A percentile compares a stretch with the other conserved stretches of the same genome.
Conservation (phyloP, 176 grass and related monocot genomes). For the Tuctoria greenei region DNA sequence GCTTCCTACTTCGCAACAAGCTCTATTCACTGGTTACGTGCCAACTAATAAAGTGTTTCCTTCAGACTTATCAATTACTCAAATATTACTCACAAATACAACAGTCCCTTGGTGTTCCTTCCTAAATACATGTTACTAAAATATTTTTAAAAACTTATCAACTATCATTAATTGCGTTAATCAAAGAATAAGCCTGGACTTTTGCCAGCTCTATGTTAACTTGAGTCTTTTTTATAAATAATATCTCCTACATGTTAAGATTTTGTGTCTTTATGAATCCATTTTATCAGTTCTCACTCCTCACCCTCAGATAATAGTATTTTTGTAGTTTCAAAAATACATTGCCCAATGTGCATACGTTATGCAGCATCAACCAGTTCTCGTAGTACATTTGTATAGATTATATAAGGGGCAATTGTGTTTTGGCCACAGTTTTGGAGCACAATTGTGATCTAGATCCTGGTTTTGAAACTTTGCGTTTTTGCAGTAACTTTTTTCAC, state of each 20-base stretch:
- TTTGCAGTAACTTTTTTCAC: too few species aligned
- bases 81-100: not conserved
- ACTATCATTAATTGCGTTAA: not conserved
- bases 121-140: not conserved
- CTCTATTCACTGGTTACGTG: slow-evolving; percentile 4
- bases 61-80: not conserved
- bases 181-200: not conserved
- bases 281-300: not conserved
- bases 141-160: not conserved
- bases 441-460: too few species aligned
- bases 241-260: not conserved
- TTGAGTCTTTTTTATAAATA: not conserved
- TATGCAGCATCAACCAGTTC: not conserved
- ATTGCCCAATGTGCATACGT: not conserved
- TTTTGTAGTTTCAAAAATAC: not conserved
- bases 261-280: not conserved
- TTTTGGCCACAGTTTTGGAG: too few species aligned
- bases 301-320: not conserved
- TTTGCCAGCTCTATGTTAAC: not conserved
- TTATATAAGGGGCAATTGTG: too few species aligned
- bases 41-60: not conserved
- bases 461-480: too few species aligned
- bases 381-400: not conserved
- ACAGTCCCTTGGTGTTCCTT: not conserved
- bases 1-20: slow-evolving; percentile 17